These are phyloP conservation scores for Talaromyces islandicus DNA, from an alignment of 2,329 filamentous ascomycete genomes.

Conservation along the genomic window DNA sequence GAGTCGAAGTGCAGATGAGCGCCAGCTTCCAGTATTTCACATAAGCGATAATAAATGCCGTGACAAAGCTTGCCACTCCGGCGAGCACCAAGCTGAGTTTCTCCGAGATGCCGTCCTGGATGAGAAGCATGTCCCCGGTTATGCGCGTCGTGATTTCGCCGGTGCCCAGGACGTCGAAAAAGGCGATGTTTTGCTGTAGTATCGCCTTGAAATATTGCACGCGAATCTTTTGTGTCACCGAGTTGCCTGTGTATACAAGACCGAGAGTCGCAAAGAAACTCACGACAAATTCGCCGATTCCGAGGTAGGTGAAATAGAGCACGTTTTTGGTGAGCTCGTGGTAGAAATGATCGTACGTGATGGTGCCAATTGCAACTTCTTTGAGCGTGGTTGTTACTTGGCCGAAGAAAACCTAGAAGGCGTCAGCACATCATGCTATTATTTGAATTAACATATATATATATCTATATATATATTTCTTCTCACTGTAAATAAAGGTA, in stretches of 20 bases:
- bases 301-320: slow-evolving; percentile 80
- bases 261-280: slow-evolving; percentile 79
- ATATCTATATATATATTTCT: no score
- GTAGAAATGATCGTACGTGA: slow-evolving; percentile 53
- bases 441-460: neutral
- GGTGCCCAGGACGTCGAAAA: slow-evolving; percentile 86
- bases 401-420: slow-evolving; percentile 58
- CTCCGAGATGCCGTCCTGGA: slow-evolving; percentile 90
- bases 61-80: slow-evolving; percentile 74
- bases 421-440: slow-evolving; percentile 3
- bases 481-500: slow-evolving; percentile 70
- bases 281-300: slow-evolving; percentile 69
- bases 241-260: slow-evolving; percentile 82
- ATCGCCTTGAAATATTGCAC: slow-evolving; percentile 79
- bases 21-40: slow-evolving; percentile 90
- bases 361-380: slow-evolving; percentile 49
- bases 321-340: slow-evolving; percentile 57
- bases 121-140: slow-evolving; percentile 85
- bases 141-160: slow-evolving; percentile 93
- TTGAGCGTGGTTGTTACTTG: slow-evolving; percentile 68
- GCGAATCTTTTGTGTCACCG: slow-evolving; percentile 71
- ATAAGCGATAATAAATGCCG: slow-evolving; percentile 87
- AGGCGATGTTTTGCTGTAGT: slow-evolving; percentile 81
- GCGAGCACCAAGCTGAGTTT: slow-evolving; percentile 75
- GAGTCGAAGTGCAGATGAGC: slow-evolving; percentile 74